A percentile compares a stretch with the other conserved stretches of the same genome.
Conservation (phyloP, 2,329 filamentous ascomycete species). For the Claviceps sp. region DNA sequence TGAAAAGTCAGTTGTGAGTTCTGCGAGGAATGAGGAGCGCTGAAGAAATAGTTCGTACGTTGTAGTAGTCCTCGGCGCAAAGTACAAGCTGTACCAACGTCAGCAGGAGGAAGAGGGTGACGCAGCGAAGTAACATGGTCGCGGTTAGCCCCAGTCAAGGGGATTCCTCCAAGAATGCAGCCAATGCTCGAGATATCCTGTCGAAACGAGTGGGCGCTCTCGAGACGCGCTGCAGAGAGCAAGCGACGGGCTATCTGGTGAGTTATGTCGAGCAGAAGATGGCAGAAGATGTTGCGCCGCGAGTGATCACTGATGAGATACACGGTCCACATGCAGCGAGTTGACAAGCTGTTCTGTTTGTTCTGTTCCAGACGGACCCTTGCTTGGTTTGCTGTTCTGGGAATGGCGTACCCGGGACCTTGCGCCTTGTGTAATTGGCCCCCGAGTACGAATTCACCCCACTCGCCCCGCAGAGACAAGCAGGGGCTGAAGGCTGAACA, state of each 20-base stretch:
- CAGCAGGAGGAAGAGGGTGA: slow-evolving; percentile 37
- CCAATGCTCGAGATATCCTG: background rate
- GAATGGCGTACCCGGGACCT: too few relatives aligned
- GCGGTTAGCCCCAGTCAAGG: slow-evolving; percentile 7
- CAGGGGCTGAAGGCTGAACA: too few relatives aligned
- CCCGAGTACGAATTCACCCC: too few relatives aligned
- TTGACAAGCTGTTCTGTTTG: slow-evolving; percentile 1
- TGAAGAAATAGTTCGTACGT: slow-evolving; percentile 31
- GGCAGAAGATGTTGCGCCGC: background rate
- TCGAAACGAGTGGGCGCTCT: background rate
- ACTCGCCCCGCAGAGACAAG: too few relatives aligned
- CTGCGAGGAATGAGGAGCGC: too few relatives aligned
- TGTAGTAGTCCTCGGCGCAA: slow-evolving; percentile 65
- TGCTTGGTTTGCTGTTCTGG: background rate
- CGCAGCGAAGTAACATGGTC: slow-evolving; percentile 39
- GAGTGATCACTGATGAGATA: too few relatives aligned
- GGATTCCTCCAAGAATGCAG: background rate
- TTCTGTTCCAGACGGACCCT: background rate
- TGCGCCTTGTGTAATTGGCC: too few relatives aligned
- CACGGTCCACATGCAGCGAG: background rate
- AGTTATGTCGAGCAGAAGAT: background rate
- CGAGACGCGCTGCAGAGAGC: slow-evolving; percentile 2
- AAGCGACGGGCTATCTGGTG: slow-evolving; percentile 4
- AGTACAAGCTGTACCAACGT: slow-evolving; percentile 39
- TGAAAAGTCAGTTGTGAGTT: background rate